Evolutionary conservation across 1,139 yeast genomes (phyloP), one percentile per base, ranked within the genome.

Genomic region (Blastobotrys capitulatus): DNA sequence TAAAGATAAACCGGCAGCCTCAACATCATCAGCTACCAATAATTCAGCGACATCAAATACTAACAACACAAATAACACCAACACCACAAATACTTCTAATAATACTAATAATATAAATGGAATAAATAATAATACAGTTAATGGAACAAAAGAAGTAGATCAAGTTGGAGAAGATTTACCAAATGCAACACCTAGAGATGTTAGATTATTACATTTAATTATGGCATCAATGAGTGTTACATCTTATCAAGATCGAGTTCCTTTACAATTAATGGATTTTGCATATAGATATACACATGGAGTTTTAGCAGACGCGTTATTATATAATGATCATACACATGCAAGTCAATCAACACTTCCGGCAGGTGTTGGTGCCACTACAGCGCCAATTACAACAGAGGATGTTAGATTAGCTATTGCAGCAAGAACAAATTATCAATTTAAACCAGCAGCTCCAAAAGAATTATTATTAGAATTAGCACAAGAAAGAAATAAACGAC

Each of bases 371-470:
- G 73, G 68, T 43, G 63, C 77, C 16, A 69, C 77, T 54, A 72
- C 70, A 54, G 69, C 76, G 6, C 77, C 79, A 1, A 75, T 90
- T 18, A 79, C 88, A 15, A 86, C 94, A 4, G 97, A 94, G 56
- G 98, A 94, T 62, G 77, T 92, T 46, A 76, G 97, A 57, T 74
- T 92, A 57, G 97, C 97, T 0, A 88, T 92, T 25, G 95, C 95
- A 0, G 94, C 98, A 0, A 75, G 96, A 52, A 87, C 95, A 18
- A 89, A 87, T 65, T 88, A 89, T 64, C 97, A 92, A 66, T 92
- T 92, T 74, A 89, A 88, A 66, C 97, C 97, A 1, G 84, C 94
- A 0, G 96, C 96, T 6, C 96, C 96, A 2, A 92, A 92, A 67
- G 97, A 92, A 65, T 73, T 92, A 59, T 69, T 92, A 57, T 72